A percentile compares a stretch with the other conserved stretches of the same genome.
phyloP scores from a whole-genome alignment of 176 grass and related monocot species.

The Carex parvula region DNA sequence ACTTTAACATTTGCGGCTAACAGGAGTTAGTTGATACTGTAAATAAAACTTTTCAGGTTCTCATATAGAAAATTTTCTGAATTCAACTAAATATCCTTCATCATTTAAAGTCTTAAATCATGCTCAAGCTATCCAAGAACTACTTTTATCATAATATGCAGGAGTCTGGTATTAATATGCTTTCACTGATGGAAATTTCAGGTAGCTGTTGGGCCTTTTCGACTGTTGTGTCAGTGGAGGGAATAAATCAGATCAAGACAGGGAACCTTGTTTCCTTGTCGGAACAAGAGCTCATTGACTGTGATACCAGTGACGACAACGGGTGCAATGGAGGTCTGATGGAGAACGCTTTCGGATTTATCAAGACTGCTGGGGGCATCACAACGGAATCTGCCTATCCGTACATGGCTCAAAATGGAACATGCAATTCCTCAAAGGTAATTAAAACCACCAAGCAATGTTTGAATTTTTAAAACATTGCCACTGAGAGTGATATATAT shows the following conservation, averaged over 20 bases:
- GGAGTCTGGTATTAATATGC: not conserved
- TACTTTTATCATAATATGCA: not conserved
- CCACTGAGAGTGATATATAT: not conserved
- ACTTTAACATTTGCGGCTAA: not conserved
- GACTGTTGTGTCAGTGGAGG: slow-evolving; percentile 57
- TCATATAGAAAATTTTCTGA: not conserved
- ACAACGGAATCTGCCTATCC: slow-evolving; percentile 57
- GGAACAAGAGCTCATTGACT: slow-evolving; percentile 80
- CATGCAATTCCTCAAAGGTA: slow-evolving; percentile 38
- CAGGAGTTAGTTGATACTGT: not conserved
- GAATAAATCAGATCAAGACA: slow-evolving; percentile 64
- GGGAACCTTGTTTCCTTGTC: slow-evolving; percentile 49
- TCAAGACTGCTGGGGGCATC: slow-evolving; percentile 49
- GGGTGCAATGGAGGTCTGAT: slow-evolving; percentile 61
- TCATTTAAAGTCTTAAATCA: not conserved
- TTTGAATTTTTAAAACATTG: not conserved
- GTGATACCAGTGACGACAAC: slow-evolving; percentile 44
- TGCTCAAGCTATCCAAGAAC: not conserved
- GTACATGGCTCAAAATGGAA: slow-evolving; percentile 53
- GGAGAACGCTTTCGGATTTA: slow-evolving; percentile 75
- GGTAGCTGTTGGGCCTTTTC: slow-evolving; percentile 73
- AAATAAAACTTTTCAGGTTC: not conserved
- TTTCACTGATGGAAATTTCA: slow-evolving; percentile 14
- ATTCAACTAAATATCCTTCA: not conserved
- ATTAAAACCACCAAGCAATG: not conserved